A percentile compares a stretch with the other conserved stretches of the same genome.
Evolutionary conservation across 2,329 filamentous ascomycete species (phyloP).

Genomic region (Balansia obtecta): DNA sequence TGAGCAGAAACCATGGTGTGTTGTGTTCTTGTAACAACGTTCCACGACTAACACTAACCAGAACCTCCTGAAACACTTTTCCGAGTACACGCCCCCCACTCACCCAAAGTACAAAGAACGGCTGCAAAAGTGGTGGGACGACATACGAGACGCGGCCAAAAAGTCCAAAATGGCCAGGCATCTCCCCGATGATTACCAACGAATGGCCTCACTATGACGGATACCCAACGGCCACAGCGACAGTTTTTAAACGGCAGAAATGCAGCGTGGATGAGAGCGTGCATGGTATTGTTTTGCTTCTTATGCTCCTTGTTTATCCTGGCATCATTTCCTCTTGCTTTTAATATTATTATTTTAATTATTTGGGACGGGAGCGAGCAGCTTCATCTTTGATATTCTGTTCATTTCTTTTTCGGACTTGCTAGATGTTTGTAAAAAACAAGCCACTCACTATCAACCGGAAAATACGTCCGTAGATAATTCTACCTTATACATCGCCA

Average conservation of each 20-base stretch:
- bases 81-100: slow-evolving; percentile 14
- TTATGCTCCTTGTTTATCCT: neutral
- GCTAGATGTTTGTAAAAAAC: too few relatives aligned
- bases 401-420: neutral
- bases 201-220: slow-evolving; percentile 17
- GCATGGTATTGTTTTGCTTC: too few relatives aligned
- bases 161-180: slow-evolving; percentile 23
- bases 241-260: neutral
- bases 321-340: neutral
- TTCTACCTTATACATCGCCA: neutral
- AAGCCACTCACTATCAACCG: neutral
- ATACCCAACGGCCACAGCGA: neutral
- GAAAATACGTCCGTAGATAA: neutral
- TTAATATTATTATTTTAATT: neutral
- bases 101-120: slow-evolving; percentile 18
- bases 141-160: slow-evolving; percentile 20
- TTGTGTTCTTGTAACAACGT: too few relatives aligned
- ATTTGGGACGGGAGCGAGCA: too few relatives aligned
- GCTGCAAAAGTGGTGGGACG: slow-evolving; percentile 23
- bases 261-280: neutral
- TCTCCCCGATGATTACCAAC: slow-evolving; percentile 20
- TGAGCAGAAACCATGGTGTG: too few relatives aligned
- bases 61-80: slow-evolving; percentile 20
- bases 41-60: slow-evolving; percentile 3
- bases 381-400: too few relatives aligned